Conservation (phyloP, 805 yeast genomes). For the Schizosaccharomyces lindneri region DNA sequence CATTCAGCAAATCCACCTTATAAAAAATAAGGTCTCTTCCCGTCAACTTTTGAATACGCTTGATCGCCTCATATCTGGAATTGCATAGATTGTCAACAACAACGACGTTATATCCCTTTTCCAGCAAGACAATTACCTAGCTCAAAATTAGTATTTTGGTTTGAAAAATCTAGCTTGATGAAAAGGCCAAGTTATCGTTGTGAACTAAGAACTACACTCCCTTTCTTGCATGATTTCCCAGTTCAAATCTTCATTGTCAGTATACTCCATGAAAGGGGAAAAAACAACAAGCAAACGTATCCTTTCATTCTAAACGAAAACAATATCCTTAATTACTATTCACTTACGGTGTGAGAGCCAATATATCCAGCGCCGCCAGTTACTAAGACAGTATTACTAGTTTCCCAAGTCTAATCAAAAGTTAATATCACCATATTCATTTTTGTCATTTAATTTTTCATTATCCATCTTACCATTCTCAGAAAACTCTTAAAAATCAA, state of each 20-base stretch:
- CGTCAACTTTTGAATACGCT: slow-evolving; percentile 33
- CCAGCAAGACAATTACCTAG: slow-evolving; percentile 22
- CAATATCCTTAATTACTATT: too few species aligned
- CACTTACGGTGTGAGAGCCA: slow-evolving; percentile 42
- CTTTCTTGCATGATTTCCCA: too few species aligned
- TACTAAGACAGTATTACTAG: slow-evolving; percentile 18
- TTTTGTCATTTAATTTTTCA: too few species aligned
- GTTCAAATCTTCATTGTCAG: too few species aligned
- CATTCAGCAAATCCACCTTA: slow-evolving; percentile 32
- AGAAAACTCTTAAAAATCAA: too few species aligned
- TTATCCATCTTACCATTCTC: too few species aligned
- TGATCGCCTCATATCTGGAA: slow-evolving; percentile 40
- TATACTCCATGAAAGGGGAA: neutral
- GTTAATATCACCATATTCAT: too few species aligned
- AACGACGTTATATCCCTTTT: slow-evolving; percentile 42
- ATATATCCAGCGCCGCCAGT: slow-evolving; percentile 79
- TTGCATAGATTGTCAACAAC: slow-evolving; percentile 46
- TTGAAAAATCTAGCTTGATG: too few species aligned
- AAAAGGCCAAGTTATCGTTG: too few species aligned
- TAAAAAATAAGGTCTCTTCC: slow-evolving; percentile 22
- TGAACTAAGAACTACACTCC: neutral
- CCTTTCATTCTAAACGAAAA: too few species aligned
- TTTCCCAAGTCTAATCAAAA: too few species aligned
- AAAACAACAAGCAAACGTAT: too few species aligned
- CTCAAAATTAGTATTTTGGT: neutral